Evolutionary conservation across 176 grass and related monocot genomes (phyloP).

Genomic region (Canna indica): DNA sequence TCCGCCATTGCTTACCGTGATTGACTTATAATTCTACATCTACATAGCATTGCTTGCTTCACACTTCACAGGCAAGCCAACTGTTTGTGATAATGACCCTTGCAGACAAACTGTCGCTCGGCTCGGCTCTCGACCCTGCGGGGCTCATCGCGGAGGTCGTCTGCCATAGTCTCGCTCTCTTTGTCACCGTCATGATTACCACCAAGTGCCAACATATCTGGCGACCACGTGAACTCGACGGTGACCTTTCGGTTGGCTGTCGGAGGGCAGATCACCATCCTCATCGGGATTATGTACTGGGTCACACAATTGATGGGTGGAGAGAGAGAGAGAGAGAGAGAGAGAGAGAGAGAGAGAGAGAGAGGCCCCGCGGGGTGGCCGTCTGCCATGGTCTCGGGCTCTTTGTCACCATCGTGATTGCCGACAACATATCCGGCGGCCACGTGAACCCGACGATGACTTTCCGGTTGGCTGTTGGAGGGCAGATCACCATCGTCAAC

Average conservation of each 20-base stretch:
- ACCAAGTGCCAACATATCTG: constrained; percentile 10
- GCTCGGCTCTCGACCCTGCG: neutral
- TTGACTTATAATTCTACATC: no score
- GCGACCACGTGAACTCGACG: constrained; percentile 6
- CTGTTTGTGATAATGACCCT: neutral
- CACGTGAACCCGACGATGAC: constrained; percentile 11
- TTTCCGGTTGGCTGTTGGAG: constrained; percentile 6
- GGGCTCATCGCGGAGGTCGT: constrained; percentile 4
- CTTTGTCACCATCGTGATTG: constrained; percentile 9
- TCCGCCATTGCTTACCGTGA: constrained; percentile 4
- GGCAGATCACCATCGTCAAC: constrained; percentile 4
- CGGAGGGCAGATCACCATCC: constrained; percentile 5
- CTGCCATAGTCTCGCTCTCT: constrained; percentile 4
- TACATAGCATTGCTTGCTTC: no score
- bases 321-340: no score
- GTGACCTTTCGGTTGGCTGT: constrained; percentile 10
- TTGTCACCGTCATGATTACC: constrained; percentile 4
- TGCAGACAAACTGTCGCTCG: constrained; percentile 7
- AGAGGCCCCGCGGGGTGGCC: no score
- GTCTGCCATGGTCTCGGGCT: constrained; percentile 2
- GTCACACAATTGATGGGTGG: neutral
- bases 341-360: no score
- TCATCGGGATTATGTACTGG: constrained; percentile 8
- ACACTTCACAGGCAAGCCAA: no score
- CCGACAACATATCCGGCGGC: constrained; percentile 5